Conservation (phyloP, 345 rosid species). For the Microcos paniculata region DNA sequence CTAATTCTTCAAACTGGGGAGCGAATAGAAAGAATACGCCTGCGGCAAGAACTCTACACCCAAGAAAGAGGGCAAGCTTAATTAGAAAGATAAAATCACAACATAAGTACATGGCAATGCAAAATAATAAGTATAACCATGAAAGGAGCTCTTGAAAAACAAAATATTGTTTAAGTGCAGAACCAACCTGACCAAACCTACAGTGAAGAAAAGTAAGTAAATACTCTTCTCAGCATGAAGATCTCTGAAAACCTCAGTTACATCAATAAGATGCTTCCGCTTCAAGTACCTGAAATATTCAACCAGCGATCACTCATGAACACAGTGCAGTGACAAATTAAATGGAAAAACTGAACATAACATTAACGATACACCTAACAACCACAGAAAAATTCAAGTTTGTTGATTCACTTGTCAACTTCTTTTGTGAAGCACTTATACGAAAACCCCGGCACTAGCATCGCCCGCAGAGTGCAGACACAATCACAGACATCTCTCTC, state of each 20-base stretch:
- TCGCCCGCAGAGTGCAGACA: not conserved
- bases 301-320: not conserved
- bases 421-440: not conserved
- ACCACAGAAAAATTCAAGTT: not conserved
- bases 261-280: slow-evolving; percentile 70
- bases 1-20: slow-evolving; percentile 43
- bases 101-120: not conserved
- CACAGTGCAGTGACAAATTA: not conserved
- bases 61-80: slow-evolving; percentile 30
- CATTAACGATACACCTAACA: not conserved
- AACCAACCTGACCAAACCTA: slow-evolving; percentile 70
- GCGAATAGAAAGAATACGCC: slow-evolving; percentile 24
- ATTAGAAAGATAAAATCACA: slow-evolving; percentile 22
- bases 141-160: not conserved
- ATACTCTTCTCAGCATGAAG: slow-evolving; percentile 64
- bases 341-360: not conserved
- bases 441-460: not conserved
- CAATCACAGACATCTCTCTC: not conserved
- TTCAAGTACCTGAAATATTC: slow-evolving; percentile 53
- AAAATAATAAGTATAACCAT: not conserved
- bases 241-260: slow-evolving; percentile 86
- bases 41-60: slow-evolving; percentile 46
- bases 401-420: not conserved
- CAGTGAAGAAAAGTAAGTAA: slow-evolving; percentile 59
- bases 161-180: not conserved